Percentiles rank a stretch among this genome's conserved stretches.
Conservation (phyloP, 257 asterid species). For the Leptodermis oblonga region DNA sequence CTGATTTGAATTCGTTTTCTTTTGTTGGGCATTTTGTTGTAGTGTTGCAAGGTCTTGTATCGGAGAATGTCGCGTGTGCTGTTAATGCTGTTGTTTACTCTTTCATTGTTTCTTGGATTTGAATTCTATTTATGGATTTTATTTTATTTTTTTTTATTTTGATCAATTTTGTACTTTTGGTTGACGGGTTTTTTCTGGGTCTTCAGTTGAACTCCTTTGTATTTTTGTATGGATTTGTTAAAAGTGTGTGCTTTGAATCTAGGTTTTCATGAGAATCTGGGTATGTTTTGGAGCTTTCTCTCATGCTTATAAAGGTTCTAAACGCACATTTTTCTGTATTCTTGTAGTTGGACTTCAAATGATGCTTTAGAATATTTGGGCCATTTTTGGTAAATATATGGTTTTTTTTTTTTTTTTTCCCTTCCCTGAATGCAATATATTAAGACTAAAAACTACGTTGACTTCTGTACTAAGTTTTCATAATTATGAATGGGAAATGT, state of each 20-base stretch:
- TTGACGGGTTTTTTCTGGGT: not conserved
- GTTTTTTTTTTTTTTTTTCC: too few relatives aligned
- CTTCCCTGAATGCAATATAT: not conserved
- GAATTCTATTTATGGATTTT: not conserved
- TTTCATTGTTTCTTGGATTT: not conserved
- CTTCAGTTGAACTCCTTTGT: not conserved
- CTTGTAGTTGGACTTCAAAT: not conserved
- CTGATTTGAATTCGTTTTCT: conserved; percentile 7
- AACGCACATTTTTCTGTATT: not conserved
- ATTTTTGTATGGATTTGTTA: not conserved
- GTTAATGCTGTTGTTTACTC: not conserved
- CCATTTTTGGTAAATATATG: not conserved
- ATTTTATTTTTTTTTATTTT: not conserved
- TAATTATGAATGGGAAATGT: not conserved
- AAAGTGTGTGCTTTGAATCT: conserved; percentile 3
- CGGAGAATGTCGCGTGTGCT: conserved; percentile 1
- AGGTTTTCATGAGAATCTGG: conserved; percentile 8
- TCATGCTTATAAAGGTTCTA: not conserved
- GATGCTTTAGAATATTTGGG: not conserved
- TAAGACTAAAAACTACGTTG: not conserved
- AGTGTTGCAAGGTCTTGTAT: not conserved
- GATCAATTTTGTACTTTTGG: not conserved
- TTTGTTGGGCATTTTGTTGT: conserved; percentile 18
- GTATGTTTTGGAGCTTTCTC: not conserved
- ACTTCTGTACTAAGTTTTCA: not conserved